Evolutionary conservation across 352 stramenopile species (phyloP).

Genomic region (Globisporangium acanthophoron): DNA sequence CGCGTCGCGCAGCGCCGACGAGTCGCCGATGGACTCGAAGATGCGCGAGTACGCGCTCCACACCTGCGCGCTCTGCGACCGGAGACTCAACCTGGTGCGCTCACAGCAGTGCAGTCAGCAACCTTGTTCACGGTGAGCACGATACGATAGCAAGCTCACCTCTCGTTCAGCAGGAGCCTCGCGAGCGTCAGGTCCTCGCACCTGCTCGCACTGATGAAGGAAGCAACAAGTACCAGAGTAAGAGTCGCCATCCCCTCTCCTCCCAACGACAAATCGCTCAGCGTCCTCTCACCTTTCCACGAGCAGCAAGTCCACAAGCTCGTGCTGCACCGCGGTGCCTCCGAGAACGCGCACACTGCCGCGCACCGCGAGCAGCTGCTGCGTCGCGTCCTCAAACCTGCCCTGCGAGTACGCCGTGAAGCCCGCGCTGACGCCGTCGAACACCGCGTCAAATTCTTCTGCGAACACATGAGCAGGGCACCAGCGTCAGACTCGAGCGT

Average conservation of each 20-base stretch:
- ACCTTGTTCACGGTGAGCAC: neutral
- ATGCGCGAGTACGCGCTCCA: slow-evolving; percentile 77
- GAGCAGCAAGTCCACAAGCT: slow-evolving; percentile 69
- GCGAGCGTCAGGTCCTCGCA: slow-evolving; percentile 63
- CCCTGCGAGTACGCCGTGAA: slow-evolving; percentile 69
- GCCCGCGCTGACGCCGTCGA: slow-evolving; percentile 45
- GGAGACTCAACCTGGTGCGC: slow-evolving; percentile 43
- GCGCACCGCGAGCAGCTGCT: slow-evolving; percentile 51
- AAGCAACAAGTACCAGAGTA: neutral
- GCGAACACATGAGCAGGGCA: neutral
- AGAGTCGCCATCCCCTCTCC: neutral
- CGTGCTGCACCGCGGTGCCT: slow-evolving; percentile 63
- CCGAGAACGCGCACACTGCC: slow-evolving; percentile 67
- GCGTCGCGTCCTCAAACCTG: slow-evolving; percentile 48
- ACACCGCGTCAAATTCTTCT: slow-evolving; percentile 43
- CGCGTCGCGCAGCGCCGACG: slow-evolving; percentile 71
- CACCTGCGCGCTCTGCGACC: slow-evolving; percentile 73
- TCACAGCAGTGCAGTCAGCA: neutral
- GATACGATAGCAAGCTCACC: slow-evolving; percentile 17
- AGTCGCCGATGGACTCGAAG: slow-evolving; percentile 60
- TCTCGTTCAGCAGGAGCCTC: slow-evolving; percentile 80
- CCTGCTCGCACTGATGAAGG: slow-evolving; percentile 49
- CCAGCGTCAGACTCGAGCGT: neutral
- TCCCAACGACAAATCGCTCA: neutral
- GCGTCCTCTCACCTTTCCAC: slow-evolving; percentile 55